Evolutionary conservation across 2,329 filamentous ascomycete genomes (phyloP).

Genomic region (Fusarium cyanostomum): DNA sequence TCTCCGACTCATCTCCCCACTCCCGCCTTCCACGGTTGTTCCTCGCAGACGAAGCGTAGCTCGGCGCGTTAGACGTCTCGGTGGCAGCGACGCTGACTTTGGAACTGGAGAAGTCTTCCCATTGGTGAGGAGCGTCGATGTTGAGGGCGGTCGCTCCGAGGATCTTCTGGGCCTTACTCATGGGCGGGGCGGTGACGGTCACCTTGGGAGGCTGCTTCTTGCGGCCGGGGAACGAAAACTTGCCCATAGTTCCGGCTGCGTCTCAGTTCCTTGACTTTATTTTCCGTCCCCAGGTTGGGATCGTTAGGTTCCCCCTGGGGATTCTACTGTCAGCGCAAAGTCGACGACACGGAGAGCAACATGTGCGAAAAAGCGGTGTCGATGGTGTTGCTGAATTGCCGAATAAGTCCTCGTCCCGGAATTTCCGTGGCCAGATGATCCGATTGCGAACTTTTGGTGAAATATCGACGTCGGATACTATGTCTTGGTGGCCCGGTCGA

Average conservation of each 20-base stretch:
- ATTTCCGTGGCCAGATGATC: background rate
- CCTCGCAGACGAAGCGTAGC: conserved; percentile 19
- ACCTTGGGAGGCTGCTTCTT: conserved; percentile 44
- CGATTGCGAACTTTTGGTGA: background rate
- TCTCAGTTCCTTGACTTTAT: background rate
- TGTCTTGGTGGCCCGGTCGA: background rate
- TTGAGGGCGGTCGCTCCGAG: conserved; percentile 40
- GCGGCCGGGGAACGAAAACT: conserved; percentile 43
- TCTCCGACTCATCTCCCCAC: conserved; percentile 43
- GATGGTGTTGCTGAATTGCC: background rate
- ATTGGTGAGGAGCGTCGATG: conserved; percentile 34
- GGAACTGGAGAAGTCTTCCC: conserved; percentile 37
- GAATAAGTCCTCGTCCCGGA: background rate
- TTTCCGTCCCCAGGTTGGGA: conserved; percentile 23
- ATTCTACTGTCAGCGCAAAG: conserved; percentile 35
- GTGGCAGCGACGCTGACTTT: conserved; percentile 31
- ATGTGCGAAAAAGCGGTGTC: conserved; percentile 34
- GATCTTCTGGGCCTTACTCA: conserved; percentile 44
- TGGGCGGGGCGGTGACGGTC: conserved; percentile 40
- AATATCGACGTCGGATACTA: background rate
- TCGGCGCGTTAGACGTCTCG: conserved; percentile 21
- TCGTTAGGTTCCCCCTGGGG: conserved; percentile 27
- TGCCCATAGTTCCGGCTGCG: conserved; percentile 37
- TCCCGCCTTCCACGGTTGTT: conserved; percentile 29
- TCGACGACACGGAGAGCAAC: conserved; percentile 31